phyloP scores from a whole-genome alignment of 192 early-diverging fungal species.

The Gaertneriomyces semiglobifer region DNA sequence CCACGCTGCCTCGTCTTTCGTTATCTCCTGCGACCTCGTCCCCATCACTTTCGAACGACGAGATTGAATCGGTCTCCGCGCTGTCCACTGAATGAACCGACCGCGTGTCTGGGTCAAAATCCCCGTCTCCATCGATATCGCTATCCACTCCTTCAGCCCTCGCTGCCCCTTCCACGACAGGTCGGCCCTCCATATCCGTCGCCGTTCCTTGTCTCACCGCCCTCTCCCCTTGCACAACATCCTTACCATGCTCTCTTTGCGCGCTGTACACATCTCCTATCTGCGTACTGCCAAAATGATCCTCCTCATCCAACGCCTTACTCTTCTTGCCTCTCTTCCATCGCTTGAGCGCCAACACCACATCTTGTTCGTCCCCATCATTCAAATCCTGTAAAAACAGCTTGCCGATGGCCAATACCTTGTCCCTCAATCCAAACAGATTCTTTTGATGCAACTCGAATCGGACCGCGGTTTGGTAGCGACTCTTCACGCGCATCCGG shows the following conservation, averaged over 20 bases:
- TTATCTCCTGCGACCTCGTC: neutral
- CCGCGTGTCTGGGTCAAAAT: neutral
- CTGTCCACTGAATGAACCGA: neutral
- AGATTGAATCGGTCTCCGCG: neutral
- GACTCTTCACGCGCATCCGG: constrained; percentile 5
- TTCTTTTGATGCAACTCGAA: constrained; percentile 28
- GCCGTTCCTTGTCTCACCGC: constrained; percentile 9
- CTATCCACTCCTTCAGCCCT: neutral
- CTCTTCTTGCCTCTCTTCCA: constrained; percentile 4
- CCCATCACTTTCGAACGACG: neutral
- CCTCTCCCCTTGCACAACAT: constrained; percentile 13
- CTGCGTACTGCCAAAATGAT: constrained; percentile 14
- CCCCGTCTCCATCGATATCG: neutral
- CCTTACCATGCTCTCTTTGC: neutral
- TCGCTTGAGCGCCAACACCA: constrained; percentile 17
- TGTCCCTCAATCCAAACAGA: constrained; percentile 1
- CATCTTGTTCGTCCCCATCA: constrained; percentile 13
- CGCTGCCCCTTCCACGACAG: too few species aligned
- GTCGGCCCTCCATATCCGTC: constrained; percentile 9
- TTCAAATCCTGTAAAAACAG: constrained; percentile 28
- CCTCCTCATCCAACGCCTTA: constrained; percentile 11
- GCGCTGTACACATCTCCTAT: constrained; percentile 6
- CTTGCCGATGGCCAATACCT: constrained; percentile 23
- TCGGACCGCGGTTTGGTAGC: constrained; percentile 29
- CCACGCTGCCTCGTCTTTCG: neutral